phyloP scores from a whole-genome alignment of 1,284 basidiomycete species.

The Fereydounia khargensis region DNA sequence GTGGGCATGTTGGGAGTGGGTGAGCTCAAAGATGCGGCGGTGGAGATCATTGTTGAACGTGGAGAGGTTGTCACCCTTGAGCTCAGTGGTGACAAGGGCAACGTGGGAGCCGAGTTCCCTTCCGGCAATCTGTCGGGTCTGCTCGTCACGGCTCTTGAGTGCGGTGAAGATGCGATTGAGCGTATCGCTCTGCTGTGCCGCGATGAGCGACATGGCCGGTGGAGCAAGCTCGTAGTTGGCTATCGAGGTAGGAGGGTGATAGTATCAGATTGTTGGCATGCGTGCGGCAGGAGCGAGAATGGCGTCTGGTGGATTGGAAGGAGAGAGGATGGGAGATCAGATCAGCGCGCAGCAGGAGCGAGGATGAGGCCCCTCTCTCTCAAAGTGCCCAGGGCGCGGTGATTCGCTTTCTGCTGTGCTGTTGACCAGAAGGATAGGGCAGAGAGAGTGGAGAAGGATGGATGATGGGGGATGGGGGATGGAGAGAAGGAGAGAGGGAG shows the following conservation, averaged over 20 bases:
- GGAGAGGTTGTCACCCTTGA: slow-evolving; percentile 48
- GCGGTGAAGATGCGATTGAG: slow-evolving; percentile 47
- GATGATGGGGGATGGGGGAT: too few species aligned
- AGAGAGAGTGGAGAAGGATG: too few species aligned
- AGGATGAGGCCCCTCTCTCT: too few species aligned
- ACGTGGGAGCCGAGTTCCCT: slow-evolving; percentile 48
- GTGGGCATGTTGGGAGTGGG: slow-evolving; percentile 71
- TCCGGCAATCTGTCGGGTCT: slow-evolving; percentile 34
- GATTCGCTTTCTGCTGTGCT: too few species aligned
- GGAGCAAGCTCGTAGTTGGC: not conserved
- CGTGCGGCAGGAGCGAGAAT: too few species aligned
- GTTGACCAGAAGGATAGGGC: too few species aligned
- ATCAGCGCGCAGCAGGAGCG: too few species aligned
- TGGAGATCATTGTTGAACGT: slow-evolving; percentile 63
- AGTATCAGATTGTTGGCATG: too few species aligned
- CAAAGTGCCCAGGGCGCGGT: too few species aligned
- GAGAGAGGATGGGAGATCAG: too few species aligned
- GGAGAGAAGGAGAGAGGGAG: too few species aligned
- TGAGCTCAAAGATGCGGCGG: slow-evolving; percentile 74
- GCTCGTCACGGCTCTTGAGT: slow-evolving; percentile 47
- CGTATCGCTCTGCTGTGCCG: slow-evolving; percentile 39
- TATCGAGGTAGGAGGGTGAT: not conserved
- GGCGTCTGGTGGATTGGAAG: too few species aligned
- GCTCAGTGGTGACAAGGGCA: slow-evolving; percentile 42
- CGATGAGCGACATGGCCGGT: slow-evolving; percentile 20